Evolutionary conservation across 805 yeast genomes (phyloP).

Genomic region (Saccharomyces eubayanus): DNA sequence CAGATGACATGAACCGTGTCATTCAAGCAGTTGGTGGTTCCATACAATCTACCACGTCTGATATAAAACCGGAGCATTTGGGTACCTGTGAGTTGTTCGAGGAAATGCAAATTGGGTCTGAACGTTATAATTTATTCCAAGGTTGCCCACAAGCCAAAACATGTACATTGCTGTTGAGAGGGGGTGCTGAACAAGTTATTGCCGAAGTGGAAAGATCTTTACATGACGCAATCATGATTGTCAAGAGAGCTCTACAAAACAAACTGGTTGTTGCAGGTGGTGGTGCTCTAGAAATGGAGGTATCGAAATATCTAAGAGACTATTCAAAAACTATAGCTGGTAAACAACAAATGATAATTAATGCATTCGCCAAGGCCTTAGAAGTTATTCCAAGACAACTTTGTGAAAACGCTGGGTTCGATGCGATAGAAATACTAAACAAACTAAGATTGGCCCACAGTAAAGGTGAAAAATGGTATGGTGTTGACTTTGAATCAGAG

Average conservation of each 20-base stretch:
- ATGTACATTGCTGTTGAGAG: constrained; percentile 86
- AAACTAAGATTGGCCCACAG: constrained; percentile 89
- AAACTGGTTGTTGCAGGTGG: constrained; percentile 94
- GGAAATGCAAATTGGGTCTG: constrained; percentile 93
- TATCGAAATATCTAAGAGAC: constrained; percentile 81
- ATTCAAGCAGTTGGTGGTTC: constrained; percentile 90
- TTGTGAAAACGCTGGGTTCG: constrained; percentile 98
- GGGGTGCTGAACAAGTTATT: constrained; percentile 96
- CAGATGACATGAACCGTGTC: constrained; percentile 88
- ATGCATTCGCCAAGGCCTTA: constrained; percentile 87
- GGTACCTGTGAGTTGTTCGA: constrained; percentile 84
- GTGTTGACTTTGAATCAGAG: constrained; percentile 85
- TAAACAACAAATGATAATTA: constrained; percentile 86
- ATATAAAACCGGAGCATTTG: constrained; percentile 58
- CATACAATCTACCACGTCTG: constrained; percentile 69
- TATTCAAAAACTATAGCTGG: constrained; percentile 85
- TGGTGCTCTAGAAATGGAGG: constrained; percentile 97
- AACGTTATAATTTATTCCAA: constrained; percentile 84
- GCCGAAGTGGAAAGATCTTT: constrained; percentile 96
- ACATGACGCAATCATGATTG: constrained; percentile 98
- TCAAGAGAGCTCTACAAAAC: constrained; percentile 85
- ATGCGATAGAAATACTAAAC: constrained; percentile 89
- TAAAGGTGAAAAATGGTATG: constrained; percentile 85
- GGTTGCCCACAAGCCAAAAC: constrained; percentile 92
- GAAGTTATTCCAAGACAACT: constrained; percentile 95